These are phyloP conservation scores for Phytophthora sansomeana DNA, from an alignment of 352 stramenopile species.

Conservation along the genomic window DNA sequence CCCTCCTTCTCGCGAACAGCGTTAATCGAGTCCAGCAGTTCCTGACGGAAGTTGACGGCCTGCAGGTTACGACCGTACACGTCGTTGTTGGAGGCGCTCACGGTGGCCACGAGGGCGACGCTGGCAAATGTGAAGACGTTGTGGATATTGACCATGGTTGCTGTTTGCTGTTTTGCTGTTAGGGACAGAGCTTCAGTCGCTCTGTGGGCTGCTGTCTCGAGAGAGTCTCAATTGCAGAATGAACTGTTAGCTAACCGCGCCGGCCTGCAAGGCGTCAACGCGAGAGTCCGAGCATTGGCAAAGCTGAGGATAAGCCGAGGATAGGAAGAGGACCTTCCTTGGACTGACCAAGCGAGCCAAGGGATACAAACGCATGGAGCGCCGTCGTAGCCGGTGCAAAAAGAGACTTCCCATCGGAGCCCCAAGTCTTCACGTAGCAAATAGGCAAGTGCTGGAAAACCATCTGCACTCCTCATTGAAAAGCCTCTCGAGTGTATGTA, in stretches of 20 bases:
- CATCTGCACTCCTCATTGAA: slow-evolving; percentile 5
- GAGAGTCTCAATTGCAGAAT: slow-evolving; percentile 34
- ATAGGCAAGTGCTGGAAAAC: slow-evolving; percentile 22
- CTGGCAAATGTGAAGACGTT: slow-evolving; percentile 21
- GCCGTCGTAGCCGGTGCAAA: slow-evolving; percentile 30
- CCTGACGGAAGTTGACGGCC: slow-evolving; percentile 53
- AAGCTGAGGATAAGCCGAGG: slow-evolving; percentile 43
- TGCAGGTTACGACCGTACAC: slow-evolving; percentile 32
- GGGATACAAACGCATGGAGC: slow-evolving; percentile 38
- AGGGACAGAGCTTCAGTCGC: slow-evolving; percentile 26
- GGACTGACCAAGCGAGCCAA: slow-evolving; percentile 15
- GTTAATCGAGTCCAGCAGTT: slow-evolving; percentile 51
- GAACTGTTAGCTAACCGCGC: slow-evolving; percentile 30
- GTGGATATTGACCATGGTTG: slow-evolving; percentile 25
- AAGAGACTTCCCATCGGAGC: slow-evolving; percentile 26
- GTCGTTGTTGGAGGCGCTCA: slow-evolving; percentile 17
- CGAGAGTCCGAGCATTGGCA: slow-evolving; percentile 17
- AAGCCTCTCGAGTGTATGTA: too few species aligned
- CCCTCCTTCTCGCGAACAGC: slow-evolving; percentile 40
- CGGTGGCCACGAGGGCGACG: slow-evolving; percentile 23
- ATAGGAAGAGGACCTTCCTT: slow-evolving; percentile 37
- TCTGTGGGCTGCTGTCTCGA: slow-evolving; percentile 27
- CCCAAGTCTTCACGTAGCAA: slow-evolving; percentile 12
- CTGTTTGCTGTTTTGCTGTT: slow-evolving; percentile 16
- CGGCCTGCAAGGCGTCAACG: slow-evolving; percentile 7